These are phyloP conservation scores for Achaetomium macrosporum DNA, from an alignment of 2,329 filamentous ascomycete genomes.

Conservation along the genomic window DNA sequence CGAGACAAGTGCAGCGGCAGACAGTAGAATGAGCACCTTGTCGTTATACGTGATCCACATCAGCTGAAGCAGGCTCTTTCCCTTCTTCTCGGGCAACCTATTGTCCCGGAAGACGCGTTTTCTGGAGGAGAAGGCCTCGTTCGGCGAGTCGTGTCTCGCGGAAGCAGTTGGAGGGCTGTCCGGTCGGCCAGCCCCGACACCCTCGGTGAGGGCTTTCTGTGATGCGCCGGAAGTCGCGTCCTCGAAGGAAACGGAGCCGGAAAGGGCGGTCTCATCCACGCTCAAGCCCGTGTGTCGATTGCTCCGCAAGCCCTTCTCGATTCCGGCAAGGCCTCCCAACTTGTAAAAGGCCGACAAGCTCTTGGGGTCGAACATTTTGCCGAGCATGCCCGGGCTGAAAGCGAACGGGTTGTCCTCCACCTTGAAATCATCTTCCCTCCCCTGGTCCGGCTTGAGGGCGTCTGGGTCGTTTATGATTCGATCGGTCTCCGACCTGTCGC, in stretches of 20 bases:
- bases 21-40: slow-evolving; percentile 70
- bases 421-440: slow-evolving; percentile 68
- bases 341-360: slow-evolving; percentile 75
- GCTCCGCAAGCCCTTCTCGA: slow-evolving; percentile 73
- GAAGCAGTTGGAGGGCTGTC: slow-evolving; percentile 7
- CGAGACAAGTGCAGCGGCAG: slow-evolving; percentile 64
- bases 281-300: slow-evolving; percentile 70
- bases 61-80: slow-evolving; percentile 64
- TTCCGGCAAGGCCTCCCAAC: slow-evolving; percentile 68
- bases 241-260: slow-evolving; percentile 64
- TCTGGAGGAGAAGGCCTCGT: slow-evolving; percentile 52
- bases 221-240: slow-evolving; percentile 47
- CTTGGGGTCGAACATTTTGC: slow-evolving; percentile 86
- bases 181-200: slow-evolving; percentile 20
- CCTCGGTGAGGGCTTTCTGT: slow-evolving; percentile 29
- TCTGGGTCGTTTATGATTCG: slow-evolving; percentile 59
- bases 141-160: slow-evolving; percentile 13
- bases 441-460: slow-evolving; percentile 69
- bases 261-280: slow-evolving; percentile 62
- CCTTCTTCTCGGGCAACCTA: slow-evolving; percentile 65
- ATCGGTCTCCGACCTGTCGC: slow-evolving; percentile 38
- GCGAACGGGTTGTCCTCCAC: slow-evolving; percentile 79
- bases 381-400: slow-evolving; percentile 75
- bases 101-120: slow-evolving; percentile 69
- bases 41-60: slow-evolving; percentile 84